Percentiles rank a stretch among this genome's conserved stretches.
Evolutionary conservation across 768 basidiomycete species (phyloP).

Genomic region (Leccinum longicurvipes): DNA sequence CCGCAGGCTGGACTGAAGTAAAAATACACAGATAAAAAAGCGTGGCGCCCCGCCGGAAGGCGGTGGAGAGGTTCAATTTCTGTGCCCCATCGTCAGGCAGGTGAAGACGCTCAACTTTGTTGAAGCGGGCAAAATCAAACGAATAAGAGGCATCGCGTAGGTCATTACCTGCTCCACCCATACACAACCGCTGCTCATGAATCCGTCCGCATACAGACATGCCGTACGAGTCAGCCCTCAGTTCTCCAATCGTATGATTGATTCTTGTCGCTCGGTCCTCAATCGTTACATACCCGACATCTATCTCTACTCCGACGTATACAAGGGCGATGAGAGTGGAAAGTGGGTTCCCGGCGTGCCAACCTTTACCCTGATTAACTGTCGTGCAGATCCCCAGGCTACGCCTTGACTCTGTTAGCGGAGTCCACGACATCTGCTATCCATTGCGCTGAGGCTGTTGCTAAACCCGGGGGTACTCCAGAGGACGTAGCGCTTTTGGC

Average conservation of each 20-base stretch:
- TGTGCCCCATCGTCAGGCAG: constrained; percentile 90
- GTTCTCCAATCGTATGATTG: constrained; percentile 97
- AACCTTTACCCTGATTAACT: neutral
- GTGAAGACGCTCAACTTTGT: constrained; percentile 92
- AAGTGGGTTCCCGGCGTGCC: constrained; percentile 57
- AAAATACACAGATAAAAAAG: constrained; percentile 72
- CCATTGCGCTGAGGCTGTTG: constrained; percentile 84
- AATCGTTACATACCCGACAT: constrained; percentile 98
- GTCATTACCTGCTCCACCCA: constrained; percentile 32
- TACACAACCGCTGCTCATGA: neutral
- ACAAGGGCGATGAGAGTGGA: constrained; percentile 95
- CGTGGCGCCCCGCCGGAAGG: constrained; percentile 90
- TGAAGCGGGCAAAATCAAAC: constrained; percentile 86
- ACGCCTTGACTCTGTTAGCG: constrained; percentile 84
- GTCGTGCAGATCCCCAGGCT: constrained; percentile 82
- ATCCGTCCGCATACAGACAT: constrained; percentile 52
- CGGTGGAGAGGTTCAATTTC: constrained; percentile 90
- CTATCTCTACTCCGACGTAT: constrained; percentile 97
- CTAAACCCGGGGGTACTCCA: constrained; percentile 78
- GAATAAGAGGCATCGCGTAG: constrained; percentile 94
- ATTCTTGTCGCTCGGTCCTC: constrained; percentile 85
- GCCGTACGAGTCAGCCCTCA: constrained; percentile 96
- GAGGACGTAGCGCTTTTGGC: constrained; percentile 90
- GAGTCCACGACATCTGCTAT: constrained; percentile 90
- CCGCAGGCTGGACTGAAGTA: neutral